Evolutionary conservation across 108 stramenopile genomes (phyloP).

Genomic region (Heterococcus sp.): DNA sequence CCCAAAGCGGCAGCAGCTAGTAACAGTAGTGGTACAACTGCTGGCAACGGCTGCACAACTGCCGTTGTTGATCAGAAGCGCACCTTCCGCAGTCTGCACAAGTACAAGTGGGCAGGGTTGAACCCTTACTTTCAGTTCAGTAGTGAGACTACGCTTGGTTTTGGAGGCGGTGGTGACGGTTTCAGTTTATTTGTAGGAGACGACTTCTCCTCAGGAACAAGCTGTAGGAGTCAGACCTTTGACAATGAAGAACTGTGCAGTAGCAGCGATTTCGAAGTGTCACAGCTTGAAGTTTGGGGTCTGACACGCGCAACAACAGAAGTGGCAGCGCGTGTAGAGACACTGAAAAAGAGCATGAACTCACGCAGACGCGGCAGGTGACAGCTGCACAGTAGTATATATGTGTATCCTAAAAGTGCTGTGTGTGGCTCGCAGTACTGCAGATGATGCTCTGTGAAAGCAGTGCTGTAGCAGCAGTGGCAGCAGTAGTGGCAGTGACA

Average conservation of each 20-base stretch:
- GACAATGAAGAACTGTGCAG: constrained; percentile 26
- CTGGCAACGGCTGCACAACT: background rate
- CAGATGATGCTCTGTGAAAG: too few species aligned
- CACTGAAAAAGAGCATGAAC: constrained; percentile 17
- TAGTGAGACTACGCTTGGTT: constrained; percentile 2
- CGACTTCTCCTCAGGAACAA: constrained; percentile 31
- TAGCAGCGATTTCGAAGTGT: constrained; percentile 13
- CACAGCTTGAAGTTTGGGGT: constrained; percentile 37
- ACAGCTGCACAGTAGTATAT: background rate
- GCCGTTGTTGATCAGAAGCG: too few species aligned
- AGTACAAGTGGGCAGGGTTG: constrained; percentile 26
- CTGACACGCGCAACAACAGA: constrained; percentile 26
- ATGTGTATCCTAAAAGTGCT: too few species aligned
- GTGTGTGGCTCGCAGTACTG: too few species aligned
- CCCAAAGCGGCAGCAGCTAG: background rate
- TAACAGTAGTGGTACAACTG: background rate
- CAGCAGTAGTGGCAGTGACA: too few species aligned
- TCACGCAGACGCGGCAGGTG: background rate
- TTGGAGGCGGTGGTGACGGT: constrained; percentile 28
- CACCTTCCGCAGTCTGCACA: background rate
- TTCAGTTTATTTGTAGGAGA: constrained; percentile 34
- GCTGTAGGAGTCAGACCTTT: constrained; percentile 28
- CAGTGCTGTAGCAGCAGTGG: too few species aligned
- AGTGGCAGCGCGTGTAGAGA: constrained; percentile 30
- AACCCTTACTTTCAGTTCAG: constrained; percentile 47